Conservation (phyloP, 441 rosid genomes). For the Capsella rubella region DNA sequence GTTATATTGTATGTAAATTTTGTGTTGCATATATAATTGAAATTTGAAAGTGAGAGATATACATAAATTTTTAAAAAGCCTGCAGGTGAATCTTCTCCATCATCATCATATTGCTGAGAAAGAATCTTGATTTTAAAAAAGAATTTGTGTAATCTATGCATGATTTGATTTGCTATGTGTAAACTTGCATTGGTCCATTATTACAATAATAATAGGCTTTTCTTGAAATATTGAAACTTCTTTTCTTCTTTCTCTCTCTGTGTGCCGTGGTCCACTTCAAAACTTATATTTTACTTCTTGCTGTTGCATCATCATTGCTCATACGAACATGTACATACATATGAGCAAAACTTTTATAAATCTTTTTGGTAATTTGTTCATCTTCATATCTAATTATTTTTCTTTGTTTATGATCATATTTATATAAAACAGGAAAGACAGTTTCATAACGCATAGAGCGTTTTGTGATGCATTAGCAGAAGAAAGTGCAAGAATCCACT, state of each 20-base stretch:
- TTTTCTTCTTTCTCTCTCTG: slow-evolving; percentile 21
- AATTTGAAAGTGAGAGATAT: slow-evolving; percentile 42
- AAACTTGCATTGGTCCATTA: slow-evolving; percentile 47
- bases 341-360: too few species aligned
- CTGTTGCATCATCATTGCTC: slow-evolving; percentile 39
- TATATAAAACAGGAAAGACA: slow-evolving; percentile 72
- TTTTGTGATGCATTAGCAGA: slow-evolving; percentile 95
- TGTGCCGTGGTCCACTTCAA: slow-evolving; percentile 24
- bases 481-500: slow-evolving; percentile 80
- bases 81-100: slow-evolving; percentile 47
- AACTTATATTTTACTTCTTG: slow-evolving; percentile 42
- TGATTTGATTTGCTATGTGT: slow-evolving; percentile 38
- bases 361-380: not conserved
- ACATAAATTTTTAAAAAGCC: slow-evolving; percentile 31
- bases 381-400: not conserved
- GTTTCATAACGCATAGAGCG: slow-evolving; percentile 94
- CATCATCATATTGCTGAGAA: slow-evolving; percentile 57
- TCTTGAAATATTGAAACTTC: slow-evolving; percentile 44
- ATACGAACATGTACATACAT: not conserved
- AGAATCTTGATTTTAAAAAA: slow-evolving; percentile 30
- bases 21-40: slow-evolving; percentile 50
- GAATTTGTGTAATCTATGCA: slow-evolving; percentile 14
- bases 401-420: not conserved
- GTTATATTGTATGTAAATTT: slow-evolving; percentile 35
- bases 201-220: slow-evolving; percentile 35